phyloP scores from a whole-genome alignment of 345 rosid genomes.

The Eucalyptus tenuipes region DNA sequence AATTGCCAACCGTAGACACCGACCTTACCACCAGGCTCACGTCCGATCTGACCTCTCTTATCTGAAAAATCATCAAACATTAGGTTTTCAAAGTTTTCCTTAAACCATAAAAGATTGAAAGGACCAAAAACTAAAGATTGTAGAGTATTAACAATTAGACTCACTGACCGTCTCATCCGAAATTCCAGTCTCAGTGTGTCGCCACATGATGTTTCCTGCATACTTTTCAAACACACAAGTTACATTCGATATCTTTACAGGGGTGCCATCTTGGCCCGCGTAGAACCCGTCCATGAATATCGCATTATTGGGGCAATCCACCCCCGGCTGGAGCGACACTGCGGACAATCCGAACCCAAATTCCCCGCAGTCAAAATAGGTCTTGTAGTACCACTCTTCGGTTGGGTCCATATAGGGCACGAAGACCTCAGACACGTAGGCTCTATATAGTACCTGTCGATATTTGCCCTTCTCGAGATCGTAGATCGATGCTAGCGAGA shows the following conservation, averaged over 20 bases:
- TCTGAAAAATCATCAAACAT: conserved; percentile 13
- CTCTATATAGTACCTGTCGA: conserved; percentile 41
- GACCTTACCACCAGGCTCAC: conserved; percentile 55
- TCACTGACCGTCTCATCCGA: conserved; percentile 52
- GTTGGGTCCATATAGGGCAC: conserved; percentile 84
- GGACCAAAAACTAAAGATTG: not conserved
- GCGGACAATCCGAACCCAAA: conserved; percentile 66
- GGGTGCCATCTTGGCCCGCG: conserved; percentile 47
- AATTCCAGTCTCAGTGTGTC: conserved; percentile 61
- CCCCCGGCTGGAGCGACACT: conserved; percentile 26
- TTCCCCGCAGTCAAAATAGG: conserved; percentile 68
- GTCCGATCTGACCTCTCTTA: conserved; percentile 47
- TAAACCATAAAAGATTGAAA: not conserved
- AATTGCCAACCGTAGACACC: conserved; percentile 70
- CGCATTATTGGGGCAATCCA: conserved; percentile 60
- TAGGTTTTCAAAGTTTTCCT: not conserved
- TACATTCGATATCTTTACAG: conserved; percentile 31
- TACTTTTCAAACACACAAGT: conserved; percentile 62
- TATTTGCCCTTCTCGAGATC: conserved; percentile 18
- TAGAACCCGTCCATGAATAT: conserved; percentile 39
- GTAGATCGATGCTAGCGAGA: conserved; percentile 53
- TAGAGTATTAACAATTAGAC: not conserved
- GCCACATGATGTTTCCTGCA: conserved; percentile 35
- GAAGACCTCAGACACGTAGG: conserved; percentile 65
- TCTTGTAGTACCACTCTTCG: conserved; percentile 61